Conservation (phyloP, 2,329 filamentous ascomycete species). For the Aotearoamyces nothofagi region DNA sequence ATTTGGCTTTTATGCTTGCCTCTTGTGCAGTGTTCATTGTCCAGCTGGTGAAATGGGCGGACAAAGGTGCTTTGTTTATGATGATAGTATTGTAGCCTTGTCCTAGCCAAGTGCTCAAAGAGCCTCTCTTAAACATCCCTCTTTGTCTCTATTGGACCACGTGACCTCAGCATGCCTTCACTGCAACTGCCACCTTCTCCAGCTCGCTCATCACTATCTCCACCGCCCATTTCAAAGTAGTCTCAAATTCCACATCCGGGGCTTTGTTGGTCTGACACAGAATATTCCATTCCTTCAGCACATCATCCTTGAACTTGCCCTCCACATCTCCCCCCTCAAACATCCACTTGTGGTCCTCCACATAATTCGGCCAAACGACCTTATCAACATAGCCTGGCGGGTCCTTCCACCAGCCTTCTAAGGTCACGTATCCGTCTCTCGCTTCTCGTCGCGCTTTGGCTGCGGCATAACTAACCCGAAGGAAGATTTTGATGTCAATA, state of each 20-base stretch:
- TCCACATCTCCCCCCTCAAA: constrained; percentile 55
- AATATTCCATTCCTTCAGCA: constrained; percentile 29
- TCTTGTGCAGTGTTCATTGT: too few relatives aligned
- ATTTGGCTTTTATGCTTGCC: too few relatives aligned
- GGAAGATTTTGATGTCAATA: constrained; percentile 65
- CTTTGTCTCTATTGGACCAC: too few relatives aligned
- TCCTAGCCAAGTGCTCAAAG: too few relatives aligned
- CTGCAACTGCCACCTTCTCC: constrained; percentile 7
- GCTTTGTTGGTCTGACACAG: constrained; percentile 30
- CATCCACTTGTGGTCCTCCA: constrained; percentile 64
- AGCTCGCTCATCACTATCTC: constrained; percentile 35
- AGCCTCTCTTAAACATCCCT: too few relatives aligned
- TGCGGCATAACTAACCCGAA: constrained; percentile 50
- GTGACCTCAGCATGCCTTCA: not conserved
- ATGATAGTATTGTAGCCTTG: too few relatives aligned
- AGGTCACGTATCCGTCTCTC: constrained; percentile 61
- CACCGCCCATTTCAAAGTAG: constrained; percentile 54
- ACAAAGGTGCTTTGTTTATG: too few relatives aligned
- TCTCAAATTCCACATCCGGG: constrained; percentile 41
- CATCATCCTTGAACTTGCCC: constrained; percentile 31
- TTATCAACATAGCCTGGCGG: constrained; percentile 88
- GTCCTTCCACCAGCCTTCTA: constrained; percentile 89
- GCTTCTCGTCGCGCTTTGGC: constrained; percentile 53
- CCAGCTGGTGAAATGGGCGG: too few relatives aligned
- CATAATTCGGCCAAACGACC: constrained; percentile 94